Conservation (phyloP, 148 eudicot genomes). For the Camellia granthamiana region DNA sequence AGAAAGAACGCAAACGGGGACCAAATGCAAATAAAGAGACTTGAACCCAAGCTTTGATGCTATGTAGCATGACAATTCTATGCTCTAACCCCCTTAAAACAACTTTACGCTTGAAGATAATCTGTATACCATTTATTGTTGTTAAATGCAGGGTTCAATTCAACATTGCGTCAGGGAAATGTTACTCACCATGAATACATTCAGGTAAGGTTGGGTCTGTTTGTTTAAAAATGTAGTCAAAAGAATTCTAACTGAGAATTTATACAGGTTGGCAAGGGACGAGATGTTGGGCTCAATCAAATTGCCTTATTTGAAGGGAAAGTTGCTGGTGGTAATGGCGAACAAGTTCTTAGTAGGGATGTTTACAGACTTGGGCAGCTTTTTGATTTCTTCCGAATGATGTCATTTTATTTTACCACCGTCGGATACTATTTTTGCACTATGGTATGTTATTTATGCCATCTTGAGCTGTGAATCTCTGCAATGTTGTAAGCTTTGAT, state of each 20-base stretch:
- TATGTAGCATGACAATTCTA: no score
- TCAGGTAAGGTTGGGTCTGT: conserved; percentile 42
- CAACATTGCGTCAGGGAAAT: conserved; percentile 95
- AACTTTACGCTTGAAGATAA: not conserved
- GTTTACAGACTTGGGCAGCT: conserved; percentile 95
- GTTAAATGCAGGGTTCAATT: conserved; percentile 77
- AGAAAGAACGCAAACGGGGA: no score
- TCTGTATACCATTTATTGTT: not conserved
- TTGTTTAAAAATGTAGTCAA: not conserved
- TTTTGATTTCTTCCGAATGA: conserved; percentile 94
- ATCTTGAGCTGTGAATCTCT: not conserved
- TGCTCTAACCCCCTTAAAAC: not conserved
- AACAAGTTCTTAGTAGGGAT: conserved; percentile 98
- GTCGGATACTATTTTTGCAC: conserved; percentile 98
- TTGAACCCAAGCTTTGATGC: no score
- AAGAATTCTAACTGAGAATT: conserved; percentile 15
- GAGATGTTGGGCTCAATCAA: conserved; percentile 99
- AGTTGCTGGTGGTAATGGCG: conserved; percentile 99
- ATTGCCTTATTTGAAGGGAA: conserved; percentile 97
- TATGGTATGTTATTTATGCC: conserved; percentile 54
- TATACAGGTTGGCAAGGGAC: conserved; percentile 92
- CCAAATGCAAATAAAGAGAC: no score
- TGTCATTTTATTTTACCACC: conserved; percentile 94
- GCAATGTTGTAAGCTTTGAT: not conserved
- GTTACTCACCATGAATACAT: conserved; percentile 98